These are phyloP conservation scores for Themeda triandra DNA, from an alignment of 176 grass and related monocot species.

Conservation along the genomic window DNA sequence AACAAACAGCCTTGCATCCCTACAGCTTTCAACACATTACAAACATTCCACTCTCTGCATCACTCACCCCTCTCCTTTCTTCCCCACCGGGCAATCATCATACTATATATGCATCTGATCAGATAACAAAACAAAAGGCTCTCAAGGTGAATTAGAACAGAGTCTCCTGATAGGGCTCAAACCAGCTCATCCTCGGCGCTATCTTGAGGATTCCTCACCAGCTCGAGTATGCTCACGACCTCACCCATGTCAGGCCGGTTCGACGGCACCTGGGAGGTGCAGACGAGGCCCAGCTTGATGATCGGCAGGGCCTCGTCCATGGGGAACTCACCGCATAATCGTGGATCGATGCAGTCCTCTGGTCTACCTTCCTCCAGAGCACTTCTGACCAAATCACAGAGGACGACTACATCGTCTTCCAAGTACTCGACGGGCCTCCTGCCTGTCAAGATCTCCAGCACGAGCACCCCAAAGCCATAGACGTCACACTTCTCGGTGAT, in stretches of 20 bases:
- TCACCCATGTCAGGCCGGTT: slow-evolving; percentile 85
- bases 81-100: slow-evolving; percentile 14
- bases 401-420: slow-evolving; percentile 93
- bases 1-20: slow-evolving; percentile 24
- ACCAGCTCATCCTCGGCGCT: slow-evolving; percentile 60
- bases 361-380: slow-evolving; percentile 73
- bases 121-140: slow-evolving; percentile 27
- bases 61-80: slow-evolving; percentile 22
- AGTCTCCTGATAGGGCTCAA: slow-evolving; percentile 24
- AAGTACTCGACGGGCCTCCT: slow-evolving; percentile 83
- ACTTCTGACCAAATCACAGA: slow-evolving; percentile 68
- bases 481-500: slow-evolving; percentile 92
- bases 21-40: slow-evolving; percentile 34
- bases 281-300: slow-evolving; percentile 82
- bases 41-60: slow-evolving; percentile 44
- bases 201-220: slow-evolving; percentile 65
- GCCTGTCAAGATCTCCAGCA: slow-evolving; percentile 71
- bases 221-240: slow-evolving; percentile 79
- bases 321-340: slow-evolving; percentile 59
- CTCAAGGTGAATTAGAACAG: slow-evolving; percentile 8
- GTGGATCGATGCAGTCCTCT: slow-evolving; percentile 67
- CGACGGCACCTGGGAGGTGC: slow-evolving; percentile 90
- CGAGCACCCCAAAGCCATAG: slow-evolving; percentile 78
- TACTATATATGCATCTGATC: slow-evolving; percentile 55
- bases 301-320: slow-evolving; percentile 76